Percentiles rank a stretch among this genome's conserved stretches.
Conservation (phyloP, 352 stramenopile species). For the Globisporangium okanoganense region DNA sequence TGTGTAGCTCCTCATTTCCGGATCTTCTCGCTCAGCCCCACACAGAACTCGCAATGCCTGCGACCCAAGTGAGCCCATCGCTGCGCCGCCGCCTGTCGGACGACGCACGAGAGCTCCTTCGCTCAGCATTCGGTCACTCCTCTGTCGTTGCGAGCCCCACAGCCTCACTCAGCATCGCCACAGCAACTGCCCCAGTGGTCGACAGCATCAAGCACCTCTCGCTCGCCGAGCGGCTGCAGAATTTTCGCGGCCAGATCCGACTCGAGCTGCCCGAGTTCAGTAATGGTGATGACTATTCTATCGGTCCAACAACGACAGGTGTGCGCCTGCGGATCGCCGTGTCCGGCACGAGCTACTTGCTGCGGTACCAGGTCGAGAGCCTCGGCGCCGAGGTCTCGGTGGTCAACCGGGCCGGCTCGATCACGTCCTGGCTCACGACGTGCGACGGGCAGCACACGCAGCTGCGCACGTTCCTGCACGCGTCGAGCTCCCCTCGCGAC, state of each 20-base stretch:
- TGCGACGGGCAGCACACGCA: conserved; percentile 31
- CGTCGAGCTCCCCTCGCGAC: not conserved
- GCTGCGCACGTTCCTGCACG: conserved; percentile 29
- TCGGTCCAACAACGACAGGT: conserved; percentile 1
- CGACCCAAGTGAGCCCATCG: conserved; percentile 41
- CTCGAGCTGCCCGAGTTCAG: conserved; percentile 26
- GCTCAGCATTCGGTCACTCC: conserved; percentile 22
- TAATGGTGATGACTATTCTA: not conserved
- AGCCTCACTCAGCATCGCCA: not conserved
- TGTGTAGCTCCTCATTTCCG: not conserved
- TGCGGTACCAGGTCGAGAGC: conserved; percentile 39
- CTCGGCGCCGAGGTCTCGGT: conserved; percentile 40
- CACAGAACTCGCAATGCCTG: conserved; percentile 25
- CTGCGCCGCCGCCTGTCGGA: conserved; percentile 54
- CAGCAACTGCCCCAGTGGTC: not conserved
- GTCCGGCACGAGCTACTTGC: conserved; percentile 28
- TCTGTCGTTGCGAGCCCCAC: not conserved
- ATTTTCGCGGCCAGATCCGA: conserved; percentile 39
- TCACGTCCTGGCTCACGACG: conserved; percentile 47
- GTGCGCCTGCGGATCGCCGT: conserved; percentile 33
- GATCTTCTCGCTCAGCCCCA: not conserved
- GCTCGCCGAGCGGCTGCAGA: conserved; percentile 36
- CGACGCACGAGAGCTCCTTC: conserved; percentile 50
- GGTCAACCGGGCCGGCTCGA: conserved; percentile 31
- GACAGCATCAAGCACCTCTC: conserved; percentile 20